Evolutionary conservation across 2,329 filamentous ascomycete species (phyloP), one percentile per base, ranked within the genome.

Genomic region (Neoascochyta sp.): DNA sequence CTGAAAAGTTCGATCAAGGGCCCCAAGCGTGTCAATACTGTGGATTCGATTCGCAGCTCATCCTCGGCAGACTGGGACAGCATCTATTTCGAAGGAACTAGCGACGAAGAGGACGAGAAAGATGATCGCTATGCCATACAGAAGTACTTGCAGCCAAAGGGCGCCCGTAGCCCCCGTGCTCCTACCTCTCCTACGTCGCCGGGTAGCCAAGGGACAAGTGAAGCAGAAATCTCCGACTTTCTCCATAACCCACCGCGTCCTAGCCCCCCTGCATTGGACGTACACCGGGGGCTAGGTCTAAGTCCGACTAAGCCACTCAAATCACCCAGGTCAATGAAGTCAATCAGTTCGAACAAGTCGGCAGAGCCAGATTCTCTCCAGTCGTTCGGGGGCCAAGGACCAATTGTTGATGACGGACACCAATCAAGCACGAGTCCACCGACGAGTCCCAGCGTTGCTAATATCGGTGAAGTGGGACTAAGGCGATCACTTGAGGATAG

Each of bases 21-120:
- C n/a, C 47, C 49, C 4, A 45, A 46, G 22, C 39, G 50, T 22
- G 34, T 37, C 25, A 44, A 52, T 15, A 60, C 50, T 5, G 42
- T 44, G 8, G 53, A 57, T 17, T 57, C 53, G 10, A 38, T 33
- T 9, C 43, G 47, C 5, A 60, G 65, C 27, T 56, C 62, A 34
- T 62, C 66, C 17, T 68, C 66, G n/a, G 59, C 52, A 3, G 50
- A 62, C 3, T 74, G 70, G 71, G 69, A 72, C 30, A 69, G 71
- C 22, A 50, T 62, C 2, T 68, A 69, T 32, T 70, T 73, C 30
- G 69, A 71, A 21, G 65, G 60, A 11, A 67, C 66, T n/a, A 66
- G 60, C 7, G 66, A 70, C 26, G 65, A 68, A 19, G 64, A 65
- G 4, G 69, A 72, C 20, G 67, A 67, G 10, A 54, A 64, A 3